Evolutionary conservation across 768 basidiomycete species (phyloP), one percentile per base, ranked within the genome.

Genomic region (Daedaleopsis sinensis): DNA sequence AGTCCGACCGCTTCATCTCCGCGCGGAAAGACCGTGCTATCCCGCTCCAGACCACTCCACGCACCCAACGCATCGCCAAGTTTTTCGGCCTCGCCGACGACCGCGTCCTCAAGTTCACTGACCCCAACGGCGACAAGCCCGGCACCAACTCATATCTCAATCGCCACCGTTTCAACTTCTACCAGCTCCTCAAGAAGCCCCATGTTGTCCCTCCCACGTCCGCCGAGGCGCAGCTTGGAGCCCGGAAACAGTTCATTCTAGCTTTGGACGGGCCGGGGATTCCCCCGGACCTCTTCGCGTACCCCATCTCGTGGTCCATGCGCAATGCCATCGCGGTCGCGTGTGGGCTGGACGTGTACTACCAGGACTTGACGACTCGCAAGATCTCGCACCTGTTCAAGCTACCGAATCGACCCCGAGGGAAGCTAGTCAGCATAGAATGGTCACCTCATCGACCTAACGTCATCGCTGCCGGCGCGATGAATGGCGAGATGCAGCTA

Each of bases 251-350:
- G 57, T 86, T 83, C 67, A 63, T 82, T 2, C 77, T 87, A 65
- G 82, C 83, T 0, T 76, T 89, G n/a, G 88, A 89, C 65, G 85
- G 84, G 15, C 88, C 87, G 0, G 86, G 85, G 4, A 81, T 89
- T 24, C 78, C 82, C 9, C 71, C 74, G 7, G 80, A 86, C 61
- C 74, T 79, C 10, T 82, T 83, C 55, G 82, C 86, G 3, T 83
- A 78, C 65, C 83, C 87, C 3, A 82, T 89, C 58, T 76, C 81
- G 39, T 89, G 88, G 87, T 88, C 87, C 2, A 72, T 60, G 32
- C 74, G 75, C 4, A 88, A 89, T 62, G 72, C 77, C 55, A 88
- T 89, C 51, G 84, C 86, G 1, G 86, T 89, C 19, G 83, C 84
- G 15, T 89, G 86, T 70, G 80, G 75, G 19, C 74, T 76, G 55